Evolutionary conservation across 1,284 basidiomycete genomes (phyloP), one percentile per base, ranked within the genome.

Genomic region (Chalciporus sp.): DNA sequence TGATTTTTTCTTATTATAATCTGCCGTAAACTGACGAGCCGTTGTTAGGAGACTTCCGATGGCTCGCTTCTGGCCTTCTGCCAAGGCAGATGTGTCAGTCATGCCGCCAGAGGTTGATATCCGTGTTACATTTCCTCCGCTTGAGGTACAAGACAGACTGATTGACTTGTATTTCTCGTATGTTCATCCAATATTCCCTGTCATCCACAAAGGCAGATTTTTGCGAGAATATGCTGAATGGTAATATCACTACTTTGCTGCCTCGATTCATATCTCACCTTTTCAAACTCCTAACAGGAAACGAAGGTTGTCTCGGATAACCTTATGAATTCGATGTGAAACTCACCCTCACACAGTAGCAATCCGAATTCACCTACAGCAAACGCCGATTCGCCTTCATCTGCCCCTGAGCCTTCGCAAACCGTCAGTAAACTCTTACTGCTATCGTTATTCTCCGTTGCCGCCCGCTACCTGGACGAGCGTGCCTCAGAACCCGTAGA

Each of bases 111-210:
- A 82, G 49, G 73, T 76, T 31, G 74, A 77, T 31, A 65, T 79
- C 28, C 66, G 76, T 29, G 74, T 82, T 26, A 69, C 72, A 17
- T 70, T 92, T 47, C 88, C 88, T 52, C 69, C 84, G 42, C 56
- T 76, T 44, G 75, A 80, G 37, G 66, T 81, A 46, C 90, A 92
- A 70, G 81, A 86, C 49, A 80, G 79, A 47, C 75, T 94, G 8
- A 71, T 94, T 47, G 79, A 82, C 28, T 73, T 92, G 7, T 94
- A 91, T 68, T 94, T 93, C 71, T 82, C 81, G 7, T 89, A 91
- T 64, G 84, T 90, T 23, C 92, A 94, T 61, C 90, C 91, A 33
- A 76, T 86, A 46, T 85, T 89, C 60, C 91, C 90, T 12, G 77
- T 92, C 35, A 72, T 94, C 16, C 84, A 92, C 71, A 90, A 88